phyloP scores from a whole-genome alignment of 2,329 filamentous ascomycete species.

The Penicillium crustosum region DNA sequence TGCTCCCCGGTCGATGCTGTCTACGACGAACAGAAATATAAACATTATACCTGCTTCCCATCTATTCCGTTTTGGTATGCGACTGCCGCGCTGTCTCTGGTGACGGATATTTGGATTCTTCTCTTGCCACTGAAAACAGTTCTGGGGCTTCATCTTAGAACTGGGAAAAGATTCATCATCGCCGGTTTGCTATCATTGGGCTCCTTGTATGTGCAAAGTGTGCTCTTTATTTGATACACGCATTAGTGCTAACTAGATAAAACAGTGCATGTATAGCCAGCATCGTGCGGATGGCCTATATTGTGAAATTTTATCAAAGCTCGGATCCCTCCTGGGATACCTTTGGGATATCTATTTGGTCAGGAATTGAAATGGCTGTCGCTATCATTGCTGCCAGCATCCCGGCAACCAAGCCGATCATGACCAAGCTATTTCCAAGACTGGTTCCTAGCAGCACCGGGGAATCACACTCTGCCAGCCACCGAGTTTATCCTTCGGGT shows the following conservation, averaged over 20 bases:
- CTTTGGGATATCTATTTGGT: slow-evolving; percentile 10
- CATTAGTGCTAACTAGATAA: background rate
- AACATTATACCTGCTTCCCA: background rate
- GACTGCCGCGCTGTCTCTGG: slow-evolving; percentile 4
- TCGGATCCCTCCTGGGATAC: slow-evolving; percentile 13
- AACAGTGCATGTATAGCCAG: slow-evolving; percentile 15
- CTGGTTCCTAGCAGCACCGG: background rate
- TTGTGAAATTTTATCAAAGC: slow-evolving; percentile 13
- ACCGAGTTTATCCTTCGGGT: background rate
- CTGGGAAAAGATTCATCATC: background rate
- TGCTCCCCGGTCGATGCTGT: background rate
- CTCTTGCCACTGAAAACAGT: slow-evolving; percentile 6
- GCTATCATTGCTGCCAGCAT: slow-evolving; percentile 1
- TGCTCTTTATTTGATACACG: background rate
- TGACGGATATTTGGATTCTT: slow-evolving; percentile 14
- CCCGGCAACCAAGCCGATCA: background rate
- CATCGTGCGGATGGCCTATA: slow-evolving; percentile 13
- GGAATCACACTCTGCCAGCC: background rate
- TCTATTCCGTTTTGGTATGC: slow-evolving; percentile 13
- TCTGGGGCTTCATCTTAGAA: background rate
- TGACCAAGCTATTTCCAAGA: background rate
- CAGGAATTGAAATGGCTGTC: slow-evolving; percentile 5
- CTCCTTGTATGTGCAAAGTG: background rate
- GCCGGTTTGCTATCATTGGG: background rate
- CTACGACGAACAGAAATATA: background rate